phyloP scores from a whole-genome alignment of 2,329 filamentous ascomycete genomes.

The Tolypocladium amazonense region DNA sequence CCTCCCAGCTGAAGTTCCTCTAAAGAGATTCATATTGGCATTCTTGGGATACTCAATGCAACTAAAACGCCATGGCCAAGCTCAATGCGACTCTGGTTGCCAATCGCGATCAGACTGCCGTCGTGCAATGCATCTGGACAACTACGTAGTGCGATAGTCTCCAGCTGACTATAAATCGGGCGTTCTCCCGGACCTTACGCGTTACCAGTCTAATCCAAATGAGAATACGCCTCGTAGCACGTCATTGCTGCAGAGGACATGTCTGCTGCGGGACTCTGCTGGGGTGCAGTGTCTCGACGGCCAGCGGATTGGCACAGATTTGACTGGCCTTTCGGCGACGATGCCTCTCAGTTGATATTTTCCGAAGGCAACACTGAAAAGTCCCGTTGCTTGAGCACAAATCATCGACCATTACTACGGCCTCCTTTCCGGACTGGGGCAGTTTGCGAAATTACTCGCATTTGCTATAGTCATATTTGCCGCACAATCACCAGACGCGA shows the following conservation, averaged over 20 bases:
- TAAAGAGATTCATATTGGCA: background rate
- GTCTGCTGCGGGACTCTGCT: background rate
- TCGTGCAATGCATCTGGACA: background rate
- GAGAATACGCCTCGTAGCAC: conserved; percentile 38
- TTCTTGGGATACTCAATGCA: background rate
- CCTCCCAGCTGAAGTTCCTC: background rate
- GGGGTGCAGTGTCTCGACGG: background rate
- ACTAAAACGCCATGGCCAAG: background rate
- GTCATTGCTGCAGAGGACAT: background rate
- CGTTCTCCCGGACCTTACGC: background rate
- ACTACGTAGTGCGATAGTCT: background rate
- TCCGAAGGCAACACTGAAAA: conserved; percentile 3
- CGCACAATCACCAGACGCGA: conserved; percentile 40
- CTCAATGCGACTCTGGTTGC: background rate
- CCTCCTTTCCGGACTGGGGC: conserved; percentile 16
- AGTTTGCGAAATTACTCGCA: conserved; percentile 41
- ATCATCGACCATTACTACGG: conserved; percentile 35
- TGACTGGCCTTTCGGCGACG: background rate
- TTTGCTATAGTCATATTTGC: conserved; percentile 39
- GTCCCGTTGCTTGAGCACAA: conserved; percentile 33
- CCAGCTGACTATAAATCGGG: background rate
- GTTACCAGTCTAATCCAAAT: conserved; percentile 6
- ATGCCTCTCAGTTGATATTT: background rate
- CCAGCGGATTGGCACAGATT: background rate
- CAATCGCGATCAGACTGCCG: conserved; percentile 19